A percentile compares a stretch with the other conserved stretches of the same genome.
Conservation (phyloP, 2,329 filamentous ascomycete species). For the Cryphonectria naterciae region DNA sequence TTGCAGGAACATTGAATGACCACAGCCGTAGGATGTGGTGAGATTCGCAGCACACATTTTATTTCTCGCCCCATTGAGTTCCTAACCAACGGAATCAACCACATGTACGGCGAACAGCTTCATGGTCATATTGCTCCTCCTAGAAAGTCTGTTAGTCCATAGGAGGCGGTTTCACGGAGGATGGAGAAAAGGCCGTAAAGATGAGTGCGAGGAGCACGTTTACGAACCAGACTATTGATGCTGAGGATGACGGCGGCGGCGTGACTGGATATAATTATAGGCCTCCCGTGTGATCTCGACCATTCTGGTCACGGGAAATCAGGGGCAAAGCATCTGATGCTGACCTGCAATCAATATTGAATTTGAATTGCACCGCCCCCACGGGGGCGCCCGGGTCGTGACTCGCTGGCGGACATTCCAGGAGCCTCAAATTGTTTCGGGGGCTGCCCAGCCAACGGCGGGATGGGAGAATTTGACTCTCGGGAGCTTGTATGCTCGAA, state of each 20-base stretch:
- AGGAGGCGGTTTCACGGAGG: background rate
- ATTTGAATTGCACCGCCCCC: background rate
- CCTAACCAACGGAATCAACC: background rate
- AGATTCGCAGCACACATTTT: background rate
- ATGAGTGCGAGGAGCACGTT: background rate
- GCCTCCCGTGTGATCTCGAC: background rate
- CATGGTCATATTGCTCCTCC: background rate
- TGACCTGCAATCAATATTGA: background rate
- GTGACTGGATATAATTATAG: background rate
- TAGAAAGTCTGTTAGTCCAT: background rate
- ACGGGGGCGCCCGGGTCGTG: background rate
- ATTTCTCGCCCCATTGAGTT: background rate
- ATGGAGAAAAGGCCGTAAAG: background rate
- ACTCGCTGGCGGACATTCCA: conserved; percentile 1
- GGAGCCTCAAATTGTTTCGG: background rate
- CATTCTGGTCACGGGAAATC: background rate
- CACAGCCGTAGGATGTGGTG: background rate
- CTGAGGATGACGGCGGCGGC: background rate
- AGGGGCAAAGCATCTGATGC: background rate
- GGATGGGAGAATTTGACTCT: too few relatives aligned
- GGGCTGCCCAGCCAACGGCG: background rate
- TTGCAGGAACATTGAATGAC: background rate
- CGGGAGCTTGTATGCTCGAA: background rate
- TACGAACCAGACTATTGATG: background rate
- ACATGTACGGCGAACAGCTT: background rate